A percentile compares a stretch with the other conserved stretches of the same genome.
Evolutionary conservation across 345 rosid genomes (phyloP).

Genomic region (Euphorbia tirucalli): DNA sequence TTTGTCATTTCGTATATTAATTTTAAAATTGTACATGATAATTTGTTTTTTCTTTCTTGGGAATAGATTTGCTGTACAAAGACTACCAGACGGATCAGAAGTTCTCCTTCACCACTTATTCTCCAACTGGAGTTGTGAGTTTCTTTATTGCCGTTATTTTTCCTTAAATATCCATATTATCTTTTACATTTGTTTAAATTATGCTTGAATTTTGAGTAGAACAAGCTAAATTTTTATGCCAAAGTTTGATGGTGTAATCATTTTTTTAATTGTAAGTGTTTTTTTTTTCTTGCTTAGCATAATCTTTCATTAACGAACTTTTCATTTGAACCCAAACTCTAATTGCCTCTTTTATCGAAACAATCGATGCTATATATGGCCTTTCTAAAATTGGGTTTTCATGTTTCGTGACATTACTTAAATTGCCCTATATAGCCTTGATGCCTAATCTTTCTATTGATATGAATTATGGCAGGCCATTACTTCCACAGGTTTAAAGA

Average conservation of each 20-base stretch:
- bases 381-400: no score
- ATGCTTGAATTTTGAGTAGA: not conserved
- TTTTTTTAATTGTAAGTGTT: no score
- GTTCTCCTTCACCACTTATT: constrained; percentile 75
- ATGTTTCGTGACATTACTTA: no score
- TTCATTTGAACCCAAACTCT: not conserved
- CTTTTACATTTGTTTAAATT: not conserved
- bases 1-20: not conserved
- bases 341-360: not conserved
- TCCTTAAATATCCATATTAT: not conserved
- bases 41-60: not conserved
- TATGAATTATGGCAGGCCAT: constrained; percentile 47
- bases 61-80: constrained; percentile 78
- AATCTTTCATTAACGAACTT: no score
- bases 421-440: not conserved
- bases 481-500: constrained; percentile 71
- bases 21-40: no score
- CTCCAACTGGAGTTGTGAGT: constrained; percentile 76
- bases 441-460: not conserved
- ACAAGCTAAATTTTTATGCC: no score
- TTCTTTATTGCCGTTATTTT: not conserved
- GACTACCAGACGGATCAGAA: constrained; percentile 92
- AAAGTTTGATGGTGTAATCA: no score
- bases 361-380: not conserved
- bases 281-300: no score